Conservation (phyloP, 805 yeast species). For the Suhomyces sp. region DNA sequence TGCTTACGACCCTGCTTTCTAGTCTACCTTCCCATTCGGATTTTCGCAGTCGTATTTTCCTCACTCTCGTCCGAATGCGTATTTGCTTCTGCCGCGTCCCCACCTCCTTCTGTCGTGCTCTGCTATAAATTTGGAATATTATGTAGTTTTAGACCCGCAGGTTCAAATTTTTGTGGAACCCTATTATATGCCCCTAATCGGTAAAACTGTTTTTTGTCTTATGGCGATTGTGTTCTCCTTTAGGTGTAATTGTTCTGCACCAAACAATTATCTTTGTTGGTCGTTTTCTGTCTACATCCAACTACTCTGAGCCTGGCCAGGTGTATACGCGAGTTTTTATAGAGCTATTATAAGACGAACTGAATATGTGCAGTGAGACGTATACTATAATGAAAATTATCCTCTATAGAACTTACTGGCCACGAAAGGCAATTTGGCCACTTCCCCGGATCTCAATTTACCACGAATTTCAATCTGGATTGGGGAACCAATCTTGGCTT, state of each 20-base stretch:
- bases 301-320: neutral
- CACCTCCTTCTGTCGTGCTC: conserved; percentile 1
- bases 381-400: conserved; percentile 4
- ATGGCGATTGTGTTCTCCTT: neutral
- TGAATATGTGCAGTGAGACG: neutral
- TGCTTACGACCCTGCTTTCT: neutral
- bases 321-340: neutral
- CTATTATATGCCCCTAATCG: conserved; percentile 5
- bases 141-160: conserved; percentile 3
- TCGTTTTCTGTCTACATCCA: neutral
- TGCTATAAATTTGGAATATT: neutral
- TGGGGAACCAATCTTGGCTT: conserved; percentile 69
- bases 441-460: conserved; percentile 68
- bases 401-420: conserved; percentile 66
- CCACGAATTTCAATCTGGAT: conserved; percentile 79
- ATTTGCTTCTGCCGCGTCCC: neutral
- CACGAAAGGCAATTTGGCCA: conserved; percentile 85
- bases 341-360: neutral
- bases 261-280: neutral
- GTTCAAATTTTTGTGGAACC: neutral
- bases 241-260: neutral
- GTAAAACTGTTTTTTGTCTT: conserved; percentile 1
- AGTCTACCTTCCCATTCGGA: neutral
- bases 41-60: neutral
- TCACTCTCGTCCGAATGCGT: neutral